Evolutionary conservation across 2,329 filamentous ascomycete genomes (phyloP).

Genomic region (Diplodia sapinea): DNA sequence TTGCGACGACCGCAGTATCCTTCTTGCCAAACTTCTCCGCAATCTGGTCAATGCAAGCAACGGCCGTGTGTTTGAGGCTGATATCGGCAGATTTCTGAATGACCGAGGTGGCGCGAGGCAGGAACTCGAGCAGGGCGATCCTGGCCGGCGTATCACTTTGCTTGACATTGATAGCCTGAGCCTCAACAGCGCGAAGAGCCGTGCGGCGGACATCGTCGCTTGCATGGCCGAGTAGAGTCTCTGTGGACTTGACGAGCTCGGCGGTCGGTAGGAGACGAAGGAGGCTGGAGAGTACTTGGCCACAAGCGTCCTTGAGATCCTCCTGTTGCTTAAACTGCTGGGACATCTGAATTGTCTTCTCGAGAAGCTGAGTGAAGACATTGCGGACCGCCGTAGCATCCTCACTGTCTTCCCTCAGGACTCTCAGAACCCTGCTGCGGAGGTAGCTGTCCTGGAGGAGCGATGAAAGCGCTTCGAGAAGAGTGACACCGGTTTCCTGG

Average conservation of each 20-base stretch:
- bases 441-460: conserved; percentile 45
- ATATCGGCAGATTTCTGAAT: conserved; percentile 75
- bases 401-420: conserved; percentile 39
- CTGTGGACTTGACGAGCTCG: conserved; percentile 88
- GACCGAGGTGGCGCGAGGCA: conserved; percentile 78
- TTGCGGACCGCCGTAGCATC: conserved; percentile 40
- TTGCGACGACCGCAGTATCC: conserved; percentile 75
- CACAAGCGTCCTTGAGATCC: conserved; percentile 53
- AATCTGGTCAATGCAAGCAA: conserved; percentile 91
- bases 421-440: conserved; percentile 41
- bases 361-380: conserved; percentile 47
- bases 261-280: conserved; percentile 82
- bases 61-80: conserved; percentile 80
- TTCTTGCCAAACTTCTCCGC: conserved; percentile 95
- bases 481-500: conserved; percentile 44
- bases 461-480: conserved; percentile 49
- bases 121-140: conserved; percentile 74
- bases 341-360: conserved; percentile 60
- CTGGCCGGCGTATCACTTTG: conserved; percentile 72
- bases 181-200: conserved; percentile 73
- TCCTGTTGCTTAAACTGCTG: conserved; percentile 62
- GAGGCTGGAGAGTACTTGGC: conserved; percentile 77
- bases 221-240: conserved; percentile 77
- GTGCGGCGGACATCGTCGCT: conserved; percentile 77
- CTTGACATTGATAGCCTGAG: conserved; percentile 75